phyloP scores from a whole-genome alignment of 345 rosid genomes.

The rapeseed (Brassica napus) region DNA sequence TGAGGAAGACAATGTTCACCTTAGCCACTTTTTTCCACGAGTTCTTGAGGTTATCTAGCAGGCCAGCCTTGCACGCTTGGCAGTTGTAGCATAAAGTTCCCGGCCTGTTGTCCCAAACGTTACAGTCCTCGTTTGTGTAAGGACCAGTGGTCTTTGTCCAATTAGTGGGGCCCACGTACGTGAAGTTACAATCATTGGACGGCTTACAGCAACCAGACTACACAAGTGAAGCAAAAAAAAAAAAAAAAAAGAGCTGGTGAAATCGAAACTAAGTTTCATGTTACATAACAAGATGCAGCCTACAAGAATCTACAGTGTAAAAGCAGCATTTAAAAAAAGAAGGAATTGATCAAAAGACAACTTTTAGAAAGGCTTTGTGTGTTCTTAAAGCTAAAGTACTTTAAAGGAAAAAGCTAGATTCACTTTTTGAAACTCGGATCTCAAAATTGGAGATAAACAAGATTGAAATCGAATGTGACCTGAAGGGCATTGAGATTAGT shows the following conservation, averaged over 20 bases:
- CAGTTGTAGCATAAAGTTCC: slow-evolving; percentile 67
- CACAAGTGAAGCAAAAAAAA: slow-evolving; percentile 2
- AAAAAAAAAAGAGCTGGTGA: not conserved
- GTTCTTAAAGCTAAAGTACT: slow-evolving; percentile 12
- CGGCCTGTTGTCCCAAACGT: slow-evolving; percentile 52
- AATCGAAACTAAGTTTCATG: not conserved
- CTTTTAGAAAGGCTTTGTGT: slow-evolving; percentile 12
- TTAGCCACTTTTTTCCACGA: slow-evolving; percentile 97
- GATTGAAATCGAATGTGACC: slow-evolving; percentile 40
- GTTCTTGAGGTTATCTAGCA: slow-evolving; percentile 74
- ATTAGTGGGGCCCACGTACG: slow-evolving; percentile 57
- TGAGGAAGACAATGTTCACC: slow-evolving; percentile 74
- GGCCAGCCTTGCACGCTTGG: slow-evolving; percentile 90
- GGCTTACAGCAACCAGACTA: slow-evolving; percentile 99
- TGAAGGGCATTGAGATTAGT: slow-evolving; percentile 59
- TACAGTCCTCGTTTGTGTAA: slow-evolving; percentile 62
- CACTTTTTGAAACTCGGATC: slow-evolving; percentile 7
- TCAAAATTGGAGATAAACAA: not conserved
- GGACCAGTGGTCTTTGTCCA: slow-evolving; percentile 49
- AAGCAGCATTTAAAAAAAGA: slow-evolving; percentile 7
- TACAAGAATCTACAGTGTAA: not conserved
- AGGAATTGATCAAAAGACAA: not conserved
- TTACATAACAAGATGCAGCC: slow-evolving; percentile 3
- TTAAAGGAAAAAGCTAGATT: slow-evolving; percentile 5
- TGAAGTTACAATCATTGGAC: slow-evolving; percentile 66